These are phyloP conservation scores for Wolfiporia cocos DNA, from an alignment of 1,284 basidiomycete genomes.

Conservation along the genomic window DNA sequence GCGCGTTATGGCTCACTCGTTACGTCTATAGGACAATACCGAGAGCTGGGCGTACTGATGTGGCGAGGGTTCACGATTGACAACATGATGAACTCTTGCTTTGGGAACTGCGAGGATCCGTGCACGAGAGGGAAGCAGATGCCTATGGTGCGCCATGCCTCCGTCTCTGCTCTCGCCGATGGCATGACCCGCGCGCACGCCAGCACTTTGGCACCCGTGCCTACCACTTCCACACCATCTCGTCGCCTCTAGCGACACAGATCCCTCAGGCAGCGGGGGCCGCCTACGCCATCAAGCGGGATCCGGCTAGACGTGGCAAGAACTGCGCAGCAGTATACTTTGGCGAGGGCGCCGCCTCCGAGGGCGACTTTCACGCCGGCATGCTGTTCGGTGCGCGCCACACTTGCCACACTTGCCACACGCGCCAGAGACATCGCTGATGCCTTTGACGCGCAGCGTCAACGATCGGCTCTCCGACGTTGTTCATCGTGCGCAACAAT, in stretches of 20 bases:
- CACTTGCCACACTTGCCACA: background rate
- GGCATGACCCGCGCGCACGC: background rate
- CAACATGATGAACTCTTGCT: constrained; percentile 82
- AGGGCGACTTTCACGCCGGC: constrained; percentile 77
- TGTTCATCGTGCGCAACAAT: constrained; percentile 80
- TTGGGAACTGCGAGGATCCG: constrained; percentile 79
- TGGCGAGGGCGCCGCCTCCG: constrained; percentile 79
- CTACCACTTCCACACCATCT: constrained; percentile 91
- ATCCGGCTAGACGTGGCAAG: constrained; percentile 62
- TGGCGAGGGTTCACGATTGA: constrained; percentile 80
- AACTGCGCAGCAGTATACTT: constrained; percentile 89
- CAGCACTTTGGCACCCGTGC: constrained; percentile 84
- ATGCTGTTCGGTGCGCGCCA: constrained; percentile 45
- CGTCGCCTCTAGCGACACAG: constrained; percentile 91
- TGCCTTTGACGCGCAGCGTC: constrained; percentile 37
- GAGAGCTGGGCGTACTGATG: constrained; percentile 86
- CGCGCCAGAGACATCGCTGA: background rate
- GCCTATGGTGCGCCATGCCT: constrained; percentile 58
- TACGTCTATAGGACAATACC: constrained; percentile 63
- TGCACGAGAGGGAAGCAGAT: constrained; percentile 85
- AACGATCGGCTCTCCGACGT: constrained; percentile 65
- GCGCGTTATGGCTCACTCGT: background rate
- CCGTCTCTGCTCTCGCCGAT: background rate
- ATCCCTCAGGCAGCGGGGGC: constrained; percentile 96
- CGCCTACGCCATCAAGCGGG: constrained; percentile 82